Evolutionary conservation across 176 grass and related monocot species (phyloP), one percentile per base, ranked within the genome.

Genomic region (Cocos nucifera): DNA sequence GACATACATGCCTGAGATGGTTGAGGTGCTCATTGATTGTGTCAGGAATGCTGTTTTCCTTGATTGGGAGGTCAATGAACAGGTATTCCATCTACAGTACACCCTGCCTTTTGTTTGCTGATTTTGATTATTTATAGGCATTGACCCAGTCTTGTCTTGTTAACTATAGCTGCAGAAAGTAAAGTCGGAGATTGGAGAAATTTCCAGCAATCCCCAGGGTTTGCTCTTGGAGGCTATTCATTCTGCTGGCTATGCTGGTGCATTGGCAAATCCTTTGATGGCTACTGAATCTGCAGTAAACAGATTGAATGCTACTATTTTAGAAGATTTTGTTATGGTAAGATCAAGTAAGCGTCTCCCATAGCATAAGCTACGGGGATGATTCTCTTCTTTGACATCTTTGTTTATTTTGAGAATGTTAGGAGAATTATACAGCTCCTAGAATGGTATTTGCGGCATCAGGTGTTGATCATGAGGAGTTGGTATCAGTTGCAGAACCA

Each of bases 391-490:
- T 57, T 21, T 57, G 29, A 69, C 20, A 57, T 48, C 56, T 50
- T 81, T 49, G 35, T 64, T 70, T 65, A 14, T 59, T 22, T 32
- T 80, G 22, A 29, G 39, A 76, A 79, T 71, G 59, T 50, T 64
- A 95, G 89, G 84, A 88, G 56, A 79, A 88, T 56, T 88, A 85
- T 61, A 88, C 78, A 74, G 81, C 89, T 35, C 72, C 89, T 26
- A 85, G 78, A 51, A 88, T 94, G 67, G 84, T 88, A 62, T 75
- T 88, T 77, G 84, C 84, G 61, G 89, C 89, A 79, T 88, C 89
- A 79, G 78, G 89, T 73, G 61, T 94, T 60, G 78, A 79, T 21
- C 84, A 94, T 71, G 89, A 94, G 67, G 75, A 81, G n/a, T 67
- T 94, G 17, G 76, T 81, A 30, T 80, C 81, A 76, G 66, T 82